A percentile compares a stretch with the other conserved stretches of the same genome.
phyloP scores from a whole-genome alignment of 305 asterid species.

The Fraxinus sp. region DNA sequence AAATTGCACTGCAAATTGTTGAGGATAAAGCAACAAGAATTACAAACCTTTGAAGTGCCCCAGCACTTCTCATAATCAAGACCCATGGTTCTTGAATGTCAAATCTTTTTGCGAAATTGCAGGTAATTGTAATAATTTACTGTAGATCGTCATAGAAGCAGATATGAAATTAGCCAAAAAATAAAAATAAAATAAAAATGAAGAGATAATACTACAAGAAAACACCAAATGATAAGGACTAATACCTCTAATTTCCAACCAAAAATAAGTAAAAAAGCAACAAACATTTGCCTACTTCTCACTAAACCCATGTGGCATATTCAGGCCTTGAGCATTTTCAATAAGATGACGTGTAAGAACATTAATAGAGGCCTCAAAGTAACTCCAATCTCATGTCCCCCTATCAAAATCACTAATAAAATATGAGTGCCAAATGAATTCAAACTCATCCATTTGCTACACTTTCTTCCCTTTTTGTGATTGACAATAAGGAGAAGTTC shows the following conservation, averaged over 20 bases:
- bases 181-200: background rate
- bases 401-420: conserved; percentile 8
- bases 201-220: conserved; percentile 21
- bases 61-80: conserved; percentile 66
- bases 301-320: background rate
- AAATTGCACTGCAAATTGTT: background rate
- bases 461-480: conserved; percentile 15
- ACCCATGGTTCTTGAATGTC: conserved; percentile 47
- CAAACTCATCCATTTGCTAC: conserved; percentile 20
- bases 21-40: conserved; percentile 10
- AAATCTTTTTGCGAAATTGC: conserved; percentile 20
- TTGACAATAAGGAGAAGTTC: conserved; percentile 16
- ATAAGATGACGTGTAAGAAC: conserved; percentile 16
- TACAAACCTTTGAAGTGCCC: conserved; percentile 57
- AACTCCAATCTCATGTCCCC: conserved; percentile 2
- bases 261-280: conserved; percentile 34
- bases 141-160: conserved; percentile 38
- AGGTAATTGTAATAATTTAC: conserved; percentile 22
- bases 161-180: no score
- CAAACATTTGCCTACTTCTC: conserved; percentile 30
- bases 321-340: conserved; percentile 21
- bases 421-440: conserved; percentile 6
- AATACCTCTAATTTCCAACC: conserved; percentile 30
- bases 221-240: conserved; percentile 30
- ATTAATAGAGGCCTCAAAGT: background rate